These are phyloP conservation scores for Rutstroemia sydowiana DNA, from an alignment of 2,329 filamentous ascomycete genomes.

Conservation along the genomic window DNA sequence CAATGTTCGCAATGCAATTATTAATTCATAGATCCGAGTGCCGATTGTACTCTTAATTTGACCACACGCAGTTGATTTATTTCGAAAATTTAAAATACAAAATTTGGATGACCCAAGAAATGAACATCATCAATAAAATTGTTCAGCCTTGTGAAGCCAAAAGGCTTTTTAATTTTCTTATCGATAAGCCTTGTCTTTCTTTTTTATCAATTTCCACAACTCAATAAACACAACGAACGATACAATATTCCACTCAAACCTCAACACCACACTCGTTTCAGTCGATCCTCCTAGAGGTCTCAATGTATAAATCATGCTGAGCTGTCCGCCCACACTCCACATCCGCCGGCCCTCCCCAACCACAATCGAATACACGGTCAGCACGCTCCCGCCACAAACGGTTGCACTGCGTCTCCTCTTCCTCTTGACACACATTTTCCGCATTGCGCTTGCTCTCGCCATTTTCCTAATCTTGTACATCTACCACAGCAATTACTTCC, in stretches of 20 bases:
- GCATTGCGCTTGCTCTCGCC: constrained; percentile 34
- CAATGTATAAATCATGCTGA: constrained; percentile 46
- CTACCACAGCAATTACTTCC: constrained; percentile 33
- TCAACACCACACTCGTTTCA: constrained; percentile 4
- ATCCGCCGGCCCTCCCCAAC: constrained; percentile 70
- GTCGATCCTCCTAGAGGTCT: background rate
- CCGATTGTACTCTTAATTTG: too few species aligned
- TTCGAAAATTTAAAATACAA: too few species aligned
- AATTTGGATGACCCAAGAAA: too few species aligned
- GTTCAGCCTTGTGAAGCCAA: too few species aligned
- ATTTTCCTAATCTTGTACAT: constrained; percentile 44
- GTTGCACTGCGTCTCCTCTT: constrained; percentile 41
- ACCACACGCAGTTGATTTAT: too few species aligned
- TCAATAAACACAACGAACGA: too few species aligned
- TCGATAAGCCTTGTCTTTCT: constrained; percentile 1
- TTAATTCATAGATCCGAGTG: too few species aligned
- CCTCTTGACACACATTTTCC: constrained; percentile 36
- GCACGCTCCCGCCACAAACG: constrained; percentile 58
- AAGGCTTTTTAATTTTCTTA: background rate
- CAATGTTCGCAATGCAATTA: too few species aligned
- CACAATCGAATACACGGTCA: constrained; percentile 88
- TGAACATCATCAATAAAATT: too few species aligned
- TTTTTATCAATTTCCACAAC: constrained; percentile 7
- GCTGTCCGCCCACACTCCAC: constrained; percentile 50
- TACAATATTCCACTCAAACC: background rate